Conservation (phyloP, 1,284 basidiomycete genomes). For the Tremellales sp. region DNA sequence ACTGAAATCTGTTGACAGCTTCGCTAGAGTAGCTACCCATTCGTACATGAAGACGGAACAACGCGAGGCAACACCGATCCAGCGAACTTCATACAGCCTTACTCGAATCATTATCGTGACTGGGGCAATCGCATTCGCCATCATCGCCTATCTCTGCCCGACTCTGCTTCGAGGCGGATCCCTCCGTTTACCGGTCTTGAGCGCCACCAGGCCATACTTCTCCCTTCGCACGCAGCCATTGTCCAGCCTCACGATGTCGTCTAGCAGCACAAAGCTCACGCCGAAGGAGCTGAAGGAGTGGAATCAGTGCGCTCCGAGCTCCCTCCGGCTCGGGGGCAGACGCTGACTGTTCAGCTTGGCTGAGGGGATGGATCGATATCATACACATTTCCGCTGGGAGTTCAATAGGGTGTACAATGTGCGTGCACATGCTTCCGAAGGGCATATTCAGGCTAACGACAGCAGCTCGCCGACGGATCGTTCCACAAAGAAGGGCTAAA, state of each 20-base stretch:
- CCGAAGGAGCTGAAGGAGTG: slow-evolving; percentile 25
- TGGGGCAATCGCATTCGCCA: neutral
- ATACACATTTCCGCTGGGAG: slow-evolving; percentile 40
- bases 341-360: slow-evolving; percentile 28
- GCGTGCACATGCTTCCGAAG: slow-evolving; percentile 7
- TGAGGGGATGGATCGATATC: slow-evolving; percentile 41
- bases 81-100: too few species aligned
- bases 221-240: too few species aligned
- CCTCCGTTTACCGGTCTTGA: neutral
- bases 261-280: slow-evolving; percentile 9
- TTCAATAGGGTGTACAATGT: slow-evolving; percentile 41
- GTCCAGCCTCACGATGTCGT: neutral
- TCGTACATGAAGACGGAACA: too few species aligned
- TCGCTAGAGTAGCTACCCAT: too few species aligned
- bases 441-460: neutral
- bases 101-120: too few species aligned
- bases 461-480: slow-evolving; percentile 54
- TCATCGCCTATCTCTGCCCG: neutral
- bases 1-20: too few species aligned
- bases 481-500: slow-evolving; percentile 53
- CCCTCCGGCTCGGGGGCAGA: neutral
- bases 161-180: neutral
- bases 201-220: too few species aligned
- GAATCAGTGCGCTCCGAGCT: slow-evolving; percentile 20
- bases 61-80: too few species aligned